phyloP scores from a whole-genome alignment of 176 grass and related monocot genomes.

The Aegilops bicornis region DNA sequence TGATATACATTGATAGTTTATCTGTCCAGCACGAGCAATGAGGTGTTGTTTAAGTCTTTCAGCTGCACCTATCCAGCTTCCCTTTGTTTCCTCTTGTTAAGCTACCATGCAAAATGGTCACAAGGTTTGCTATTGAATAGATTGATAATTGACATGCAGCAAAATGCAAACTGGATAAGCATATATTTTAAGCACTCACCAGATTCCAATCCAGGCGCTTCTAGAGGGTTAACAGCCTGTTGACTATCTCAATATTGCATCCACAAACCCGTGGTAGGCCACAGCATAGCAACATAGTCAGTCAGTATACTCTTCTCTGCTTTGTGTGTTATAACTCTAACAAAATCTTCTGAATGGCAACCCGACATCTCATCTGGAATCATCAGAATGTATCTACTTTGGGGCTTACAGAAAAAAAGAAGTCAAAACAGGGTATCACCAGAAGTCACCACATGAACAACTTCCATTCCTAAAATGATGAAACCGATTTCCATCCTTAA shows the following conservation, averaged over 20 bases:
- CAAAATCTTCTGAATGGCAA: constrained; percentile 16
- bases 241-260: neutral
- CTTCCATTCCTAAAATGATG: constrained; percentile 79
- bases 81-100: neutral
- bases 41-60: neutral
- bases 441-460: constrained; percentile 87
- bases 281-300: neutral
- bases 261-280: neutral
- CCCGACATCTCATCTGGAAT: neutral
- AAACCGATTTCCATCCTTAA: constrained; percentile 81
- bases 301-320: neutral
- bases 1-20: neutral
- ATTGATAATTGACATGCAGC: neutral
- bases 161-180: neutral
- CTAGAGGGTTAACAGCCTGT: neutral
- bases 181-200: constrained; percentile 2
- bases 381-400: constrained; percentile 31
- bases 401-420: neutral
- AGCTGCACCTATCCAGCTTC: neutral
- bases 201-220: neutral
- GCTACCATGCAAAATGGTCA: neutral
- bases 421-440: constrained; percentile 42
- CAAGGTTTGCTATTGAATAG: neutral
- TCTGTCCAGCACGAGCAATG: neutral
- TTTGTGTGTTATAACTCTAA: constrained; percentile 9